Evolutionary conservation across 75 land plant species (phyloP).

Genomic region (Sequoia sempervirens): DNA sequence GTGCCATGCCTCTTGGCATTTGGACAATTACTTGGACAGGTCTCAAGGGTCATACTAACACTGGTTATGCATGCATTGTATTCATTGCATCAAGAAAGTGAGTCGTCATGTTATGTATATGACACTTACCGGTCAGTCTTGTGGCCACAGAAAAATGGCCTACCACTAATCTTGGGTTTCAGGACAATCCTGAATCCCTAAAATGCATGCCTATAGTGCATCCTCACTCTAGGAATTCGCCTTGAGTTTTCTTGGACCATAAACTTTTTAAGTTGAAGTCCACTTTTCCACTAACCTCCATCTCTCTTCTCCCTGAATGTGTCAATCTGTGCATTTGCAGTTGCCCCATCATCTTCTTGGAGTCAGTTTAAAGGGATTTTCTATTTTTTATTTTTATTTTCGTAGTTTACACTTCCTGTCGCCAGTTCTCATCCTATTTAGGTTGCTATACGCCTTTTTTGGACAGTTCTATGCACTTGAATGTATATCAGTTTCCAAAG

Average conservation of each 20-base stretch:
- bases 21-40: not conserved
- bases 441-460: not conserved
- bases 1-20: not conserved
- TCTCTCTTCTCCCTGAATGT: not conserved
- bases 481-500: conserved; percentile 4
- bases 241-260: not conserved
- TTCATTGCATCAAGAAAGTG: conserved; percentile 3
- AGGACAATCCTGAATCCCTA: not conserved
- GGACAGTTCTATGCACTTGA: not conserved
- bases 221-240: not conserved
- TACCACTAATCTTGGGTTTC: not conserved
- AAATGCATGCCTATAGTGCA: not conserved
- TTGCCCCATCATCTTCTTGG: not conserved
- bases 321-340: not conserved
- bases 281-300: not conserved
- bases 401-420: not conserved
- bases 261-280: not conserved
- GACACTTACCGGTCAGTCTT: not conserved
- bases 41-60: conserved; percentile 5
- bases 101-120: not conserved
- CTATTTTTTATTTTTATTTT: not conserved
- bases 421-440: conserved; percentile 4
- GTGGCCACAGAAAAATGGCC: not conserved
- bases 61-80: conserved; percentile 2
- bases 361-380: not conserved